Evolutionary conservation across 805 yeast species (phyloP).

Genomic region (Candida peoriensis): DNA sequence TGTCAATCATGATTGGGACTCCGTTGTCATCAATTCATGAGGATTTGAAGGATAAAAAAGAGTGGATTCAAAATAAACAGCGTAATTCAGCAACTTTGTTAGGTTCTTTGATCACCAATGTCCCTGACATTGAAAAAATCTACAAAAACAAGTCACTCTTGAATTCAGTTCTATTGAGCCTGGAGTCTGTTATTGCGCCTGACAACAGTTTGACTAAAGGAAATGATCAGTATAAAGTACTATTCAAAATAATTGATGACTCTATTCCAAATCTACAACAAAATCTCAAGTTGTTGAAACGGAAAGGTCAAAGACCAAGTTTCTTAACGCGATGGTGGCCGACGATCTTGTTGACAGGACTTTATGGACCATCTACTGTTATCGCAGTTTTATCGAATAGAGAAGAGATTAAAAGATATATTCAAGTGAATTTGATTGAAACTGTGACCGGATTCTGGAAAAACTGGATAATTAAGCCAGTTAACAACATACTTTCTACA

Average conservation of each 20-base stretch:
- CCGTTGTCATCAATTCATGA: constrained; percentile 31
- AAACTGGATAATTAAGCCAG: too few relatives aligned
- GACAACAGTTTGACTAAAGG: neutral
- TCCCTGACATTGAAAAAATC: constrained; percentile 22
- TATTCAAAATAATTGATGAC: neutral
- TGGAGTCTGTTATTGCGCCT: too few relatives aligned
- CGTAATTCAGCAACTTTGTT: constrained; percentile 28
- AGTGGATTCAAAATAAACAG: constrained; percentile 19
- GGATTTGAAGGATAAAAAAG: constrained; percentile 24
- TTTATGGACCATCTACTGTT: constrained; percentile 52
- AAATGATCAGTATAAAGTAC: neutral
- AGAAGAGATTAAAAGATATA: constrained; percentile 49
- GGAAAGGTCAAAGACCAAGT: constrained; percentile 31
- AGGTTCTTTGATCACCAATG: constrained; percentile 30
- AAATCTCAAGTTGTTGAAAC: neutral
- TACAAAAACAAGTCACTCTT: neutral
- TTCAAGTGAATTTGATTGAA: constrained; percentile 53
- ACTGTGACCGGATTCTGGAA: constrained; percentile 61
- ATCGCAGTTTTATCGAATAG: constrained; percentile 44
- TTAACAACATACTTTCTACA: constrained; percentile 69
- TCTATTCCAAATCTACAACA: neutral
- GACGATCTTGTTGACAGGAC: constrained; percentile 30
- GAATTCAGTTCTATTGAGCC: too few relatives aligned
- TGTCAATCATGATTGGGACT: constrained; percentile 28
- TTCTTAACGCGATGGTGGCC: constrained; percentile 64